Evolutionary conservation across 2,329 filamentous ascomycete species (phyloP).

Genomic region (Pseudogymnoascus pannorum): DNA sequence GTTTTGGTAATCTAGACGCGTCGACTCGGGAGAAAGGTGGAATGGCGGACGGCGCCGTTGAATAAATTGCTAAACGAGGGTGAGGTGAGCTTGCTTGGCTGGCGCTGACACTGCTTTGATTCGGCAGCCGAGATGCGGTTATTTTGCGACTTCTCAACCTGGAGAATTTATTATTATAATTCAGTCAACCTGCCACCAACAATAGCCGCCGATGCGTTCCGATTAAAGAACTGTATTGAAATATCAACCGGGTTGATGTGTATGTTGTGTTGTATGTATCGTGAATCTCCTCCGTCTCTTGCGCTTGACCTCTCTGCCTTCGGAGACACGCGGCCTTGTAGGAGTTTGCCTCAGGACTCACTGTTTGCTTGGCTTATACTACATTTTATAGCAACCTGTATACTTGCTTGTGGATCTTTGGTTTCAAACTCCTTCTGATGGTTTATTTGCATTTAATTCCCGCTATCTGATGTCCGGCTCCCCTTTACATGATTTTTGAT

Average conservation of each 20-base stretch:
- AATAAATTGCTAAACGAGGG: conserved; percentile 14
- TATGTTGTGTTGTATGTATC: background rate
- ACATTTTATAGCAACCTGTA: background rate
- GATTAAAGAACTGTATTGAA: background rate
- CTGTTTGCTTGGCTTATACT: background rate
- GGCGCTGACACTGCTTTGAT: background rate
- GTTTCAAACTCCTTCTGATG: background rate
- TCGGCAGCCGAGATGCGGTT: conserved; percentile 3
- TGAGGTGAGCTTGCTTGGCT: conserved; percentile 12
- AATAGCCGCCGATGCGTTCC: background rate
- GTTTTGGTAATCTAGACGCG: conserved; percentile 18
- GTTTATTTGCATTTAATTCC: background rate
- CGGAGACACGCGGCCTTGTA: background rate
- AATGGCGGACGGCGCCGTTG: conserved; percentile 11
- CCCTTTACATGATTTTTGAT: background rate
- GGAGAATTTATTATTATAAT: background rate
- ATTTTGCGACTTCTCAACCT: background rate
- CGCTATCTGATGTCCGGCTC: background rate
- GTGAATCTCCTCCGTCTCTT: background rate
- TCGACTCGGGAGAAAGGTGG: conserved; percentile 16
- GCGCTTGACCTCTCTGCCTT: background rate
- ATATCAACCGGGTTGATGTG: background rate
- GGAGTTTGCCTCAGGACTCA: background rate
- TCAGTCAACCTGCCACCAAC: background rate
- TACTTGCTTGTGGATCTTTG: background rate